Conservation (phyloP, 2,329 filamentous ascomycete genomes). For the Sclerotinia borealis region DNA sequence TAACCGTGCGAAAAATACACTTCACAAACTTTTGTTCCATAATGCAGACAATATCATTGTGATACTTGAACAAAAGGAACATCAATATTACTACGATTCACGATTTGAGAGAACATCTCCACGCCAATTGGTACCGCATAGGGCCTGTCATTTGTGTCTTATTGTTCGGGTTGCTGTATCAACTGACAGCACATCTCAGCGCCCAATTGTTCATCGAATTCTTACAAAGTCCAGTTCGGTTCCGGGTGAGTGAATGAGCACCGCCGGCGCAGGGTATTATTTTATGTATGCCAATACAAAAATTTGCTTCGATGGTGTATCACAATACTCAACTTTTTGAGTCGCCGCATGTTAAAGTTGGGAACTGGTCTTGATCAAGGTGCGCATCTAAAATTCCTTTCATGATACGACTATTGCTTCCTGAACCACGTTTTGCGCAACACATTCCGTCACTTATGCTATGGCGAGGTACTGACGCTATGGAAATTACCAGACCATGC, state of each 20-base stretch:
- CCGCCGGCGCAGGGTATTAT: neutral
- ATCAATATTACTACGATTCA: neutral
- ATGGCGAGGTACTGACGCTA: constrained; percentile 1
- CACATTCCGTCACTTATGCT: neutral
- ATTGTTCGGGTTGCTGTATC: constrained; percentile 6
- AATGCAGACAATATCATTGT: constrained; percentile 11
- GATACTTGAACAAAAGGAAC: neutral
- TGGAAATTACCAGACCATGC: constrained; percentile 10
- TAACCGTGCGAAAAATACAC: constrained; percentile 7
- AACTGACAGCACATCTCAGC: constrained; percentile 3
- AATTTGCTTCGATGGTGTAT: constrained; percentile 6
- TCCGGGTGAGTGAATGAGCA: neutral
- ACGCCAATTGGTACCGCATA: neutral
- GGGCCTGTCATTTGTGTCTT: neutral
- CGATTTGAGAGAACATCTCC: neutral
- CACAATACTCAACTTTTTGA: neutral
- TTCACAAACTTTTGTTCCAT: neutral
- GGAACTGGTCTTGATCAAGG: constrained; percentile 15
- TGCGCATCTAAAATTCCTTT: constrained; percentile 3
- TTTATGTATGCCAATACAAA: constrained; percentile 2
- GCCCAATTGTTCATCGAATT: neutral
- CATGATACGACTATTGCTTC: neutral
- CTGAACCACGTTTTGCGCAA: neutral
- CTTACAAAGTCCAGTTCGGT: neutral
- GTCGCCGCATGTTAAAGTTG: constrained; percentile 12